A percentile compares a stretch with the other conserved stretches of the same genome.
Conservation (phyloP, 306 rosid species). For the Gynostemma pentaphyllum region DNA sequence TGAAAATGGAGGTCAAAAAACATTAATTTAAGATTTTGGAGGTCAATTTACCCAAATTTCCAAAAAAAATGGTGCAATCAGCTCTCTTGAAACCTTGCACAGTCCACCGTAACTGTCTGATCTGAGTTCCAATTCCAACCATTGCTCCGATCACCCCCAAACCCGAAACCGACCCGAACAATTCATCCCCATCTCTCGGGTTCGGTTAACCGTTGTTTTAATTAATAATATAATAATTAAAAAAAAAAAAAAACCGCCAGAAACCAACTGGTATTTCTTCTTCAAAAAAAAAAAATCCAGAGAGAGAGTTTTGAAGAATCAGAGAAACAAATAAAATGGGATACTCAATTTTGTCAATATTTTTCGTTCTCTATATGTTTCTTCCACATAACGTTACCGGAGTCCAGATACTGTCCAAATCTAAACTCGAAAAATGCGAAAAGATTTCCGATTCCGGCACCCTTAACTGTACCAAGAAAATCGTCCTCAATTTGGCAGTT, state of each 20-base stretch:
- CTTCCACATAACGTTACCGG: slow-evolving; percentile 16
- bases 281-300: background rate
- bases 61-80: no score
- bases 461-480: slow-evolving; percentile 74
- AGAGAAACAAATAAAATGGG: slow-evolving; percentile 5
- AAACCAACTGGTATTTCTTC: background rate
- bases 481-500: slow-evolving; percentile 71
- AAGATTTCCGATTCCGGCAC: slow-evolving; percentile 44
- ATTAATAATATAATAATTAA: no score
- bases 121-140: no score
- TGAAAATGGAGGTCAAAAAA: no score
- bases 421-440: slow-evolving; percentile 84
- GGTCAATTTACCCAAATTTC: no score
- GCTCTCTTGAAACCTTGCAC: no score
- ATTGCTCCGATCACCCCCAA: no score
- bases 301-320: background rate
- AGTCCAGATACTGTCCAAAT: slow-evolving; percentile 77
- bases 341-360: slow-evolving; percentile 11
- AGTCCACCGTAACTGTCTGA: no score
- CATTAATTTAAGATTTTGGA: no score
- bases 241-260: background rate
- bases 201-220: no score
- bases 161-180: no score
- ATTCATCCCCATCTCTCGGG: no score
- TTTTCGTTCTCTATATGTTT: slow-evolving; percentile 14